phyloP scores from a whole-genome alignment of 1,139 yeast species.

The Taphrina deformans region DNA sequence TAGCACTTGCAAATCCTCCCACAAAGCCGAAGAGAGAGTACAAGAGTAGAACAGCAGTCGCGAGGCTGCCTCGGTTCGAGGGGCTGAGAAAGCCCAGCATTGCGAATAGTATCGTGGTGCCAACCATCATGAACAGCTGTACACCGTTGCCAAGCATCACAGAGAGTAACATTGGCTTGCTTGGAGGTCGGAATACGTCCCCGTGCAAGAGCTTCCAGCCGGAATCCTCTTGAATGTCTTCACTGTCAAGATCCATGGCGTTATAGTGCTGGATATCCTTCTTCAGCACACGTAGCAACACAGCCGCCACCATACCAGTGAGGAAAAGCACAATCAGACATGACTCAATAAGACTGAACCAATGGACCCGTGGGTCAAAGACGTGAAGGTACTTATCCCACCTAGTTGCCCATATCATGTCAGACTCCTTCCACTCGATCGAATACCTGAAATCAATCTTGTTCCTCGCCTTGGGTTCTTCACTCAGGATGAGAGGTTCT shows the following conservation, averaged over 20 bases:
- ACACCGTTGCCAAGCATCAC: conserved; percentile 84
- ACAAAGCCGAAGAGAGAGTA: conserved; percentile 76
- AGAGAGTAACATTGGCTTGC: conserved; percentile 67
- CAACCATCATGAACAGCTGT: conserved; percentile 76
- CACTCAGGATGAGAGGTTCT: conserved; percentile 38
- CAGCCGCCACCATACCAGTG: conserved; percentile 76
- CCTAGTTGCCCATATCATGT: conserved; percentile 93
- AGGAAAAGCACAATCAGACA: conserved; percentile 75
- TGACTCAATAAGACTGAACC: conserved; percentile 89
- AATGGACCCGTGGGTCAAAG: conserved; percentile 88
- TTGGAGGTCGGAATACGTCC: conserved; percentile 88
- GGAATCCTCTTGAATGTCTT: conserved; percentile 85
- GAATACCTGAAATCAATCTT: conserved; percentile 60
- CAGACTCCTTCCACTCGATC: conserved; percentile 64
- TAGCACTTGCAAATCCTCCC: conserved; percentile 85
- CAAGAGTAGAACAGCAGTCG: conserved; percentile 83
- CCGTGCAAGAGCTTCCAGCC: conserved; percentile 98
- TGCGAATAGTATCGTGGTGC: conserved; percentile 76
- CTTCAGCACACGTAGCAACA: conserved; percentile 74
- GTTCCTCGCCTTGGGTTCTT: conserved; percentile 38
- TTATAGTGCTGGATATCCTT: conserved; percentile 86
- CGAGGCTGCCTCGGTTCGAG: conserved; percentile 87
- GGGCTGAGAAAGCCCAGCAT: conserved; percentile 88
- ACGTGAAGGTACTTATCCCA: conserved; percentile 97
- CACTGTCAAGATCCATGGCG: conserved; percentile 76